These are phyloP conservation scores for Penicillium canescens DNA, from an alignment of 495 filamentous ascomycete genomes.

Conservation along the genomic window DNA sequence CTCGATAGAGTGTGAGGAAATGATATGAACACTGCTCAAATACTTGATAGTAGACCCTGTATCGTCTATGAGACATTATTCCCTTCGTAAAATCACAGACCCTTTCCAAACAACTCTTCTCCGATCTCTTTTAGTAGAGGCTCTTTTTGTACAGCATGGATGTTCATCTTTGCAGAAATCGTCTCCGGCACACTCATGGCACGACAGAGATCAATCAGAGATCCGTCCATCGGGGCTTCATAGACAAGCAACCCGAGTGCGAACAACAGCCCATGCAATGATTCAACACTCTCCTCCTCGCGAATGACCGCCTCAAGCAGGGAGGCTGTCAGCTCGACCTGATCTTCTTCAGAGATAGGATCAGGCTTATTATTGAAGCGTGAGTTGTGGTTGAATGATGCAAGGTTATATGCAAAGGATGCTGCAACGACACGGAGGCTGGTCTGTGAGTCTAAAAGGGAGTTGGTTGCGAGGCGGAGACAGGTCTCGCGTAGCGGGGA, in stretches of 20 bases:
- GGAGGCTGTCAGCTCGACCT: slow-evolving; percentile 77
- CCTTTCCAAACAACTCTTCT: slow-evolving; percentile 43
- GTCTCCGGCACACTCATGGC: slow-evolving; percentile 67
- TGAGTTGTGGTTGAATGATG: slow-evolving; percentile 64
- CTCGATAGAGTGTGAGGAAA: no score
- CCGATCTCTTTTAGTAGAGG: slow-evolving; percentile 61
- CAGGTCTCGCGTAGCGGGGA: slow-evolving; percentile 33
- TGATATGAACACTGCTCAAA: neutral
- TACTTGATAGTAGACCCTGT: neutral
- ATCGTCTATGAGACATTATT: neutral
- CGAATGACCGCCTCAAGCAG: slow-evolving; percentile 71
- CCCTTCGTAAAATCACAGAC: slow-evolving; percentile 19
- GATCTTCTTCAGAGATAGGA: slow-evolving; percentile 61
- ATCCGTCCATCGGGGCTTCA: slow-evolving; percentile 63
- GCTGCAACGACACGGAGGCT: slow-evolving; percentile 73
- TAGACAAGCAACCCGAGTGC: slow-evolving; percentile 76
- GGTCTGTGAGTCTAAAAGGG: slow-evolving; percentile 54
- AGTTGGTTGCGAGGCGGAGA: slow-evolving; percentile 50
- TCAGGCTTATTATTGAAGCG: slow-evolving; percentile 60
- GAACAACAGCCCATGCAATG: slow-evolving; percentile 68
- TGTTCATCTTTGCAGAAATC: slow-evolving; percentile 51
- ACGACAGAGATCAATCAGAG: slow-evolving; percentile 72
- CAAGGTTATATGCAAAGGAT: slow-evolving; percentile 81
- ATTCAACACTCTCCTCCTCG: slow-evolving; percentile 68
- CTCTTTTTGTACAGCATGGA: slow-evolving; percentile 53